phyloP scores from a whole-genome alignment of 208 protist genomes.

The Crithidia sp. region DNA sequence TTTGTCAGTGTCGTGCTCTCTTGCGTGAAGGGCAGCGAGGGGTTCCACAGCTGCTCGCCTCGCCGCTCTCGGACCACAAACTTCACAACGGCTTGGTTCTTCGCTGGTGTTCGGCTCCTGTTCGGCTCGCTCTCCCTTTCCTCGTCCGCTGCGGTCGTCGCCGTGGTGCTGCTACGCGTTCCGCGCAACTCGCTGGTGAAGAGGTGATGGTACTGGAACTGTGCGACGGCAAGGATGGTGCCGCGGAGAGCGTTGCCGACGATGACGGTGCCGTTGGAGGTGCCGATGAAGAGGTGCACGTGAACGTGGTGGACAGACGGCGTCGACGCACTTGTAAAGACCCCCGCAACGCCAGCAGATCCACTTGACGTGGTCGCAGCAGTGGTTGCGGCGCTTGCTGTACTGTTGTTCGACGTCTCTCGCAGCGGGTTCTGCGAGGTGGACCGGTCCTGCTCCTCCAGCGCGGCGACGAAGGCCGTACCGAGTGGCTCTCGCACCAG shows the following conservation, averaged over 20 bases:
- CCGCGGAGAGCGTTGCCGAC: slow-evolving; percentile 80
- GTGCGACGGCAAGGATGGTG: slow-evolving; percentile 73
- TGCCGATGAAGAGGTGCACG: slow-evolving; percentile 89
- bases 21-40: slow-evolving; percentile 20
- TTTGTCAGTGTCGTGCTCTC: not conserved
- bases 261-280: slow-evolving; percentile 77
- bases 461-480: not conserved
- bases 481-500: slow-evolving; percentile 48
- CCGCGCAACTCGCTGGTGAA: slow-evolving; percentile 13
- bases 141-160: not conserved
- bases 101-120: not conserved
- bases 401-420: not conserved
- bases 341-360: not conserved
- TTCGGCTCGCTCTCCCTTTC: not conserved
- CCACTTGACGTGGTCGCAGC: not conserved
- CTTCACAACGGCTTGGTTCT: slow-evolving; percentile 56
- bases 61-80: slow-evolving; percentile 49
- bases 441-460: slow-evolving; percentile 2
- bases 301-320: slow-evolving; percentile 34
- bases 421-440: slow-evolving; percentile 5
- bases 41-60: slow-evolving; percentile 38
- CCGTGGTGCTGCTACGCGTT: slow-evolving; percentile 17
- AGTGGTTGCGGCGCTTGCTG: not conserved
- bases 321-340: not conserved
- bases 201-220: slow-evolving; percentile 57